Evolutionary conservation across 768 basidiomycete genomes (phyloP).

Genomic region (Suillus brevipes): DNA sequence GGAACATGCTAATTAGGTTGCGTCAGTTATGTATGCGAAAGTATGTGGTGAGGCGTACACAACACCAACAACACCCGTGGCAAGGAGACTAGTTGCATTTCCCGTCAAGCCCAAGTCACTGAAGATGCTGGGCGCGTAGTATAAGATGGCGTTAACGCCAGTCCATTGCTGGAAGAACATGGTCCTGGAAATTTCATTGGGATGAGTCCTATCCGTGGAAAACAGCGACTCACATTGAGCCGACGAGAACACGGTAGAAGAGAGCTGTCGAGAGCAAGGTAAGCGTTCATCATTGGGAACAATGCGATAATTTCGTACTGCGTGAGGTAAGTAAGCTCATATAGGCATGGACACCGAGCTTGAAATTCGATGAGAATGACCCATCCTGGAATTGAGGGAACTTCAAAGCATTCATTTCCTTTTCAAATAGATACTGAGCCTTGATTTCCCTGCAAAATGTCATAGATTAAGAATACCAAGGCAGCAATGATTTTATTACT

Average conservation of each 20-base stretch:
- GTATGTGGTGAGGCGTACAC: conserved; percentile 45
- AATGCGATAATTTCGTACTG: conserved; percentile 23
- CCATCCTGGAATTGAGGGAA: conserved; percentile 71
- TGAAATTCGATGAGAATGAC: conserved; percentile 53
- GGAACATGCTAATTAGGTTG: conserved; percentile 52
- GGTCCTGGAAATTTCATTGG: conserved; percentile 34
- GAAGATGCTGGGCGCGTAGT: conserved; percentile 78
- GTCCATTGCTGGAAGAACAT: conserved; percentile 90
- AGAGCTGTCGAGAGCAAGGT: conserved; percentile 40
- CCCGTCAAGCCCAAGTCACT: conserved; percentile 57
- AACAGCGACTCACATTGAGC: conserved; percentile 44
- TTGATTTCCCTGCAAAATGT: conserved; percentile 57
- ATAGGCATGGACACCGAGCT: conserved; percentile 62
- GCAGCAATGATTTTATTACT: conserved; percentile 26
- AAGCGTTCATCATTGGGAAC: conserved; percentile 1
- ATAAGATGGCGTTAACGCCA: conserved; percentile 73
- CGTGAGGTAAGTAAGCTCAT: conserved; percentile 56
- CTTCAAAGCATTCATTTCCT: conserved; percentile 54
- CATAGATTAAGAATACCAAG: neutral
- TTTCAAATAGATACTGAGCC: conserved; percentile 72
- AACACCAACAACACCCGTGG: conserved; percentile 76
- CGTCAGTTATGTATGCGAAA: neutral
- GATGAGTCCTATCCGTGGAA: neutral
- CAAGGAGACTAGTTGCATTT: conserved; percentile 56
- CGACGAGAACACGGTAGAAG: conserved; percentile 62